Evolutionary conservation across 805 yeast species (phyloP).

Genomic region (Blastobotrys robertii): DNA sequence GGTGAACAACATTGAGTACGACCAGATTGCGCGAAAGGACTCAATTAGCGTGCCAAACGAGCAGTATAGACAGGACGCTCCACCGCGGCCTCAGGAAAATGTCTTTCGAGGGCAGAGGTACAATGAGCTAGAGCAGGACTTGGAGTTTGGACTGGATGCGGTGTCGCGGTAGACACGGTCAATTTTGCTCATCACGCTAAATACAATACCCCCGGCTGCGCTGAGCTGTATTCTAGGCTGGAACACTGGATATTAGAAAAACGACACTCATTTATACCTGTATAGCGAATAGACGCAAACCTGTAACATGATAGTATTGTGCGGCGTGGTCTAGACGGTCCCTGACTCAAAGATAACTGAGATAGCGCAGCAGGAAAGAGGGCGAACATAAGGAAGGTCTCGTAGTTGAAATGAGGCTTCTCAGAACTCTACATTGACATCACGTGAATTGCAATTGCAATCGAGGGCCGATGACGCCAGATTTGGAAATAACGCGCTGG

Average conservation of each 20-base stretch:
- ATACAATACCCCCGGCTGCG: too few relatives aligned
- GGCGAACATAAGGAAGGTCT: not conserved
- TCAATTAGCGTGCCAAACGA: constrained; percentile 39
- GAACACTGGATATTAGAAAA: not conserved
- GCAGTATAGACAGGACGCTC: constrained; percentile 37
- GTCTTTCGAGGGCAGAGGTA: constrained; percentile 20
- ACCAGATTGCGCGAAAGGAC: constrained; percentile 24
- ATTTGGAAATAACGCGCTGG: too few relatives aligned
- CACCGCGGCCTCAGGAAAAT: constrained; percentile 56
- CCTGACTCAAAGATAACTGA: not conserved
- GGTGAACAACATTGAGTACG: constrained; percentile 24
- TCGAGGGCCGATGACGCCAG: too few relatives aligned
- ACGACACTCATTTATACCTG: not conserved
- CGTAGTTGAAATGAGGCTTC: too few relatives aligned
- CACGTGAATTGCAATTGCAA: too few relatives aligned
- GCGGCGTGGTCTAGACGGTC: not conserved
- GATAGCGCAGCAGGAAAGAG: not conserved
- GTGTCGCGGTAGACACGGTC: constrained; percentile 1
- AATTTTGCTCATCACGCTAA: too few relatives aligned
- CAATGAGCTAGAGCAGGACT: constrained; percentile 49
- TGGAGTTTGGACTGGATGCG: constrained; percentile 61
- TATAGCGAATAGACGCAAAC: not conserved
- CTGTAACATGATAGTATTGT: not conserved
- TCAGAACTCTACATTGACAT: too few relatives aligned
- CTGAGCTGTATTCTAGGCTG: not conserved